Base-by-base conservation (phyloP, 495 filamentous ascomycete genomes). In the Tuber calosporum region DNA sequence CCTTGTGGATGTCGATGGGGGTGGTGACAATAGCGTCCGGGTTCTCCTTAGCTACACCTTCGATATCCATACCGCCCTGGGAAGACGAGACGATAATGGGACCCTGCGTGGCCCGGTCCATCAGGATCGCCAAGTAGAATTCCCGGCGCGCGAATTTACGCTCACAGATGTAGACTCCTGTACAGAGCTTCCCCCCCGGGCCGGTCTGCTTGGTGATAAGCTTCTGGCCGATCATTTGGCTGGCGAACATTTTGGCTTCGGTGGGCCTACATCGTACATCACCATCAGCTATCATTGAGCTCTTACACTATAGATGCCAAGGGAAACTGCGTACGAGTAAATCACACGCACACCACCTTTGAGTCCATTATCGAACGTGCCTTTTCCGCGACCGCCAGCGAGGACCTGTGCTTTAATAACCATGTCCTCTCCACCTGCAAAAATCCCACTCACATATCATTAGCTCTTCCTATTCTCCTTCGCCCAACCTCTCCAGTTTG, bases 391-490 rank as follows among this genome's bases (percentile, higher is more conserved):
- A 73, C 95, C 95, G 84, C 95, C 95, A 81, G 95, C 95, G 66
- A 99, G 90, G 69, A 99, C 96, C 87, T 99, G 95, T 72, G 95
- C 95, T 88, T 99, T 99, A 87, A 99, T 97, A 75, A 99, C 95
- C 90, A 97, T 92, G 82, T 99, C 95, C 82, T 96, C 95, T 79
- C 90, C 92, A 79, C 90, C 88, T 91, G 75, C 22, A 40, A n/a
- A 58, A 62, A 30, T 5, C 11, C 53, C 53, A 62, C 15, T 1
- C n/a, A 62, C 53, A 68, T 53, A 73, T 41, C 68, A 68, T 69
- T 67, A 67, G 71, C 72, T 73, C 67, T 70, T 66, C 45, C 11
- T 53, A n/a, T 53, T 67, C 58, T 8, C 36, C 20, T 26, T 58
- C 48, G 36, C 4, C 34, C 40, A 26, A 9, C n/a, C 45, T 6